phyloP scores from a whole-genome alignment of 2,329 filamentous ascomycete species.

The Akanthomyces uredinophilus region DNA sequence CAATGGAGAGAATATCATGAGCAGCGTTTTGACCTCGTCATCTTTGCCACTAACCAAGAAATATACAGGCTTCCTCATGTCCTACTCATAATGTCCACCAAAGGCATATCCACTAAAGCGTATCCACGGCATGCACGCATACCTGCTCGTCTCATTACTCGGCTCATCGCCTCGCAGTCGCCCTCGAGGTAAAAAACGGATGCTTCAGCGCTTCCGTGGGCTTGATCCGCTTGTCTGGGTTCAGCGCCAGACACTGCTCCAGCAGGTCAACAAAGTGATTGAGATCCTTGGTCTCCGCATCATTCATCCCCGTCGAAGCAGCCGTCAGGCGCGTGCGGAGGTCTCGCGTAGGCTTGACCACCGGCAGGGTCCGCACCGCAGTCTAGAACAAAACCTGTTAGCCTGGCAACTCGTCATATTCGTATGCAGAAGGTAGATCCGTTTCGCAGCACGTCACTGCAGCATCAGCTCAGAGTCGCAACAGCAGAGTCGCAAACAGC shows the following conservation, averaged over 20 bases:
- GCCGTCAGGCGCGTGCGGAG: conserved; percentile 74
- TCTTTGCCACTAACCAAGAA: not conserved
- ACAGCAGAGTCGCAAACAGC: not conserved
- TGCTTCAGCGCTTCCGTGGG: conserved; percentile 82
- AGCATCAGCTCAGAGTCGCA: not conserved
- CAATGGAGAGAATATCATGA: not conserved
- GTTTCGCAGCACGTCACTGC: not conserved
- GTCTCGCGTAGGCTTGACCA: conserved; percentile 73
- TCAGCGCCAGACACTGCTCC: conserved; percentile 81
- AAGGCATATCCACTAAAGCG: not conserved
- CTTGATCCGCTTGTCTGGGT: conserved; percentile 87
- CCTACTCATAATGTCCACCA: not conserved
- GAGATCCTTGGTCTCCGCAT: conserved; percentile 70
- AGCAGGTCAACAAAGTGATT: conserved; percentile 81
- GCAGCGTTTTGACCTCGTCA: not conserved
- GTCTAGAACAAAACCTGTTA: conserved; percentile 42
- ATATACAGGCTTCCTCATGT: not conserved
- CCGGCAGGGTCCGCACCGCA: conserved; percentile 59
- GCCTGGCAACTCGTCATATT: conserved; percentile 8
- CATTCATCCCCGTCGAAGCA: conserved; percentile 67
- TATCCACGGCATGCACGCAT: no score
- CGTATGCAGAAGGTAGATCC: not conserved
- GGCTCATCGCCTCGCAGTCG: conserved; percentile 20
- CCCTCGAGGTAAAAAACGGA: conserved; percentile 65
- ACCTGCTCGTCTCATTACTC: no score